Base-by-base conservation (phyloP, 2,329 filamentous ascomycete genomes). In the Pseudonectria foliicola region DNA sequence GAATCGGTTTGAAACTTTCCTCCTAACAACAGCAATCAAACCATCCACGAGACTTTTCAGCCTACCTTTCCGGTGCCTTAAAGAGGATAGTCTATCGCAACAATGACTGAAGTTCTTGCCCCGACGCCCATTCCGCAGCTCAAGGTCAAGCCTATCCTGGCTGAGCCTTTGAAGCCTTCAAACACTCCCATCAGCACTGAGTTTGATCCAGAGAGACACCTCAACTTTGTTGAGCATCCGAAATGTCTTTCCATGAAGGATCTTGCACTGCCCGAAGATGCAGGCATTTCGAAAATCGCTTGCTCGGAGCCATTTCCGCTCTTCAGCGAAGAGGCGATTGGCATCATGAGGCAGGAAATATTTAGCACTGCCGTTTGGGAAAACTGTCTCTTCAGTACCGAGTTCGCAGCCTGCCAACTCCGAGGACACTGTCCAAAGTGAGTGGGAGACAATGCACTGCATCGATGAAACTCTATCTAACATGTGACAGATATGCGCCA, bases 231-330 rank as follows among this genome's bases (percentile, higher is more conserved):
- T 7, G 29, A 33, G 2, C 46, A 46, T 2, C 32, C 27, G 2
- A 29, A 26, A 4, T 43, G 48, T 23, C 37, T 51, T 13, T 48
- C 27, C 3, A 52, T 52, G 49, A 34, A 44, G 30, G 49, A 52
- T 31, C 34, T 52, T 12, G 39, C 10, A 3, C 36, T 45, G 4
- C 18, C 18, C 8, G 36, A 48, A 34, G 35, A 39, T 11, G 46
- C 43, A 3, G 40, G 27, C 2, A 37, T 55, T 11, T 53, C 52
- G 1, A 39, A 49, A 11, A 37, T 52, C 7, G 54, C 53, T 14
- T 49, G 49, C n/a, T 53, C 55, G 1, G 50, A 52, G 10, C 56
- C 55, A 1, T 59, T 60, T 31, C 54, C 55, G 1, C 38, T 60
- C 6, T 35, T 52, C 3, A 46, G 40, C 5, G 39, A 49, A 23